Conservation (phyloP, 129 eudicot genomes). For the Flaveria robusta region DNA sequence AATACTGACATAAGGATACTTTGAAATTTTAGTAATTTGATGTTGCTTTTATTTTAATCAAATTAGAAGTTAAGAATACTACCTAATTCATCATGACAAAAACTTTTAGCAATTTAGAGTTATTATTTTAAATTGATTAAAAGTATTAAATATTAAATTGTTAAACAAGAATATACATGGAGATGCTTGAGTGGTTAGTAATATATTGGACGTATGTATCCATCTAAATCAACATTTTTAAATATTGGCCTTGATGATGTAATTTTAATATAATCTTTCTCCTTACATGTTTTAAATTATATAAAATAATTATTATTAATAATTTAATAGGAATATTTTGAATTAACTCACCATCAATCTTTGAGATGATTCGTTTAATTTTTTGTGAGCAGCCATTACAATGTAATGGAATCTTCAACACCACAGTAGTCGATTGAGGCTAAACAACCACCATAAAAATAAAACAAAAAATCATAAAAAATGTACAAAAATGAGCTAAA, state of each 20-base stretch:
- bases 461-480: not conserved
- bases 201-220: constrained; percentile 3
- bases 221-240: constrained; percentile 8
- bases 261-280: not conserved
- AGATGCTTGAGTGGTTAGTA: constrained; percentile 25
- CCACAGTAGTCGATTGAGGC: constrained; percentile 62
- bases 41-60: not conserved
- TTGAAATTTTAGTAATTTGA: not conserved
- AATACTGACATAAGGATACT: not conserved
- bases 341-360: constrained; percentile 65
- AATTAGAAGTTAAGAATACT: constrained; percentile 1
- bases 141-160: not conserved
- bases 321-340: not conserved
- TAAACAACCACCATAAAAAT: constrained; percentile 34
- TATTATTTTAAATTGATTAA: constrained; percentile 2
- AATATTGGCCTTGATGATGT: not conserved
- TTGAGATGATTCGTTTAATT: constrained; percentile 61
- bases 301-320: not conserved
- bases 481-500: not conserved
- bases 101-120: constrained; percentile 11
- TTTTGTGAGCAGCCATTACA: constrained; percentile 90
- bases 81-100: constrained; percentile 22
- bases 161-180: constrained; percentile 13
- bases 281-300: too few relatives aligned
- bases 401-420: constrained; percentile 73